These are phyloP conservation scores for Dactylis glomerata DNA, from an alignment of 176 grass and related monocot species.

Conservation along the genomic window DNA sequence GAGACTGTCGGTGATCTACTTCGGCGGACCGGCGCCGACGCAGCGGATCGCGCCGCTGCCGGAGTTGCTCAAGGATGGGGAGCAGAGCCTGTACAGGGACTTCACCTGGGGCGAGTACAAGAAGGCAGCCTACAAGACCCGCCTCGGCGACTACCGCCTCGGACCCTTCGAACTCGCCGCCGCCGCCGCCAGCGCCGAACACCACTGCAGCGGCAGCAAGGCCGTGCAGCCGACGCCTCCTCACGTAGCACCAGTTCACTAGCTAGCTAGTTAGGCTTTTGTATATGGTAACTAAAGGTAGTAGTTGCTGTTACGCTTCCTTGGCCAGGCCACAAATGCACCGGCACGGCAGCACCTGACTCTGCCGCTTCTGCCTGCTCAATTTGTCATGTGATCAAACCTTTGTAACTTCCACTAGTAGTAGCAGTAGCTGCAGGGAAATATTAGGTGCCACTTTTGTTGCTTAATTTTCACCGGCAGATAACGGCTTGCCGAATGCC, in stretches of 20 bases:
- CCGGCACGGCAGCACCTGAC: too few species aligned
- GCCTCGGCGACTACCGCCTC: conserved; percentile 64
- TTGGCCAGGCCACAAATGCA: too few species aligned
- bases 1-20: conserved; percentile 79
- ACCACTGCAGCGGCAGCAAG: not conserved
- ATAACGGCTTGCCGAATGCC: not conserved
- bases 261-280: too few species aligned
- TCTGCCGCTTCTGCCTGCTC: too few species aligned
- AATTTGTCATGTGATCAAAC: not conserved
- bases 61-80: conserved; percentile 53
- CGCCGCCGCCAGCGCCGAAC: not conserved
- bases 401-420: not conserved
- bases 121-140: conserved; percentile 52
- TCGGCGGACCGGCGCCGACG: conserved; percentile 50
- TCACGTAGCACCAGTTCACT: too few species aligned
- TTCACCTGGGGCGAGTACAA: conserved; percentile 97
- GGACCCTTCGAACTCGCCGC: conserved; percentile 48
- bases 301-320: too few species aligned
- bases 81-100: conserved; percentile 66
- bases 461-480: not conserved
- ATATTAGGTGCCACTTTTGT: not conserved
- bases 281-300: too few species aligned
- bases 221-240: too few species aligned
- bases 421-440: not conserved
- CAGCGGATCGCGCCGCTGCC: conserved; percentile 63